These are phyloP conservation scores for Monosporascus cannonballus DNA, from an alignment of 2,329 filamentous ascomycete genomes.

Conservation along the genomic window DNA sequence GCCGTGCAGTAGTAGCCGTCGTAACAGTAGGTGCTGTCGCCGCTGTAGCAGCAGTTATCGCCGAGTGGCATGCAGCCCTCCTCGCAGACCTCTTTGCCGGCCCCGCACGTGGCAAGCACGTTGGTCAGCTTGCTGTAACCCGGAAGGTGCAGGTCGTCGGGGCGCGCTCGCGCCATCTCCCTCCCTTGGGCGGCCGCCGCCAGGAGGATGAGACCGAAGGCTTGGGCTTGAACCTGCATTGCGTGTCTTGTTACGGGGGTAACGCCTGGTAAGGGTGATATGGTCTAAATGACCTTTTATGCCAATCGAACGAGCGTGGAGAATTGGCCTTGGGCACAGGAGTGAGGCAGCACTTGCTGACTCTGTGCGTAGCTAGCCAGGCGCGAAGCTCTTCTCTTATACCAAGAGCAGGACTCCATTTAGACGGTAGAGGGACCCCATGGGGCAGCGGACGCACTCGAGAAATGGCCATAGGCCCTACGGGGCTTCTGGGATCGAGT, in stretches of 20 bases:
- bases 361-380: too few relatives aligned
- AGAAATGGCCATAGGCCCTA: too few relatives aligned
- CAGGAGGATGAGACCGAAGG: conserved; percentile 11
- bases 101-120: conserved; percentile 9
- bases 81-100: conserved; percentile 14
- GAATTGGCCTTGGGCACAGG: too few relatives aligned
- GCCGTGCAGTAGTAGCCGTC: conserved; percentile 16
- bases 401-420: too few relatives aligned
- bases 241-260: not conserved
- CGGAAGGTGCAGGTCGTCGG: conserved; percentile 3
- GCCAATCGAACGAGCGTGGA: too few relatives aligned
- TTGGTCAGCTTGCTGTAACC: conserved; percentile 11
- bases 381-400: too few relatives aligned
- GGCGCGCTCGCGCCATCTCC: conserved; percentile 8
- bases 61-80: conserved; percentile 12
- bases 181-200: conserved; percentile 8
- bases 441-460: too few relatives aligned
- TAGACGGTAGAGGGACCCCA: too few relatives aligned
- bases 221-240: conserved; percentile 12
- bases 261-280: too few relatives aligned
- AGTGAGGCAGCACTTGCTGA: too few relatives aligned
- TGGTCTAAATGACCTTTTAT: too few relatives aligned
- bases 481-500: not conserved
- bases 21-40: conserved; percentile 16
- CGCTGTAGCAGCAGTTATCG: conserved; percentile 17